Base-by-base conservation (phyloP, 148 eudicot species). In the Cornus kousa region DNA sequence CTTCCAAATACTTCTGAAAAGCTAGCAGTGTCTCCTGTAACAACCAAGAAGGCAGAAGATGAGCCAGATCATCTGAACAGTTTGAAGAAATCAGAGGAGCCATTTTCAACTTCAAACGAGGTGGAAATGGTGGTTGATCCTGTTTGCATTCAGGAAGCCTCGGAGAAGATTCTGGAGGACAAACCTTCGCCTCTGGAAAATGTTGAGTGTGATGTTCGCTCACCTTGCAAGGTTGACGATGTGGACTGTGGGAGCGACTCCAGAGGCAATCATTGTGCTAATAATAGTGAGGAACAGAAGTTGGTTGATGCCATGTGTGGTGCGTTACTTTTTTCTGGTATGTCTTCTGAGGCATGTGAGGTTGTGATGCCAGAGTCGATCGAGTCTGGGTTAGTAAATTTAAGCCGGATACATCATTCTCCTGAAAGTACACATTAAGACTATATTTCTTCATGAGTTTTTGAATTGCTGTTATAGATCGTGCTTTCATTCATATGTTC, bases 361-460 rank as follows among this genome's bases (percentile, higher is more conserved):
- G 86, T 84, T 70, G 81, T 85, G 87, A 84, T 87, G 80, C 85
- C 90, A 40, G 97, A 90, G 90, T 88, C 92, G 24, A 79, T 83
- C 79, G 93, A 90, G 92, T 87, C 89, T 28, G 98, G 80, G 88
- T 92, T 90, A 80, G 90, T 93, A 78, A 86, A 86, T 95, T 86
- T 91, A 83, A 93, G 92, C 90, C 93, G 99, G 99, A 92, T 93
- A 95, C 97, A 91, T 87, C 88, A 86, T 91, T 88, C 91, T 86
- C 90, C 97, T 87, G 90, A 90, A 92, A 92, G 97, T 90, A 92
- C 94, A 91, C 91, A 86, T 90, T 90, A 83, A 90, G 87, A 90
- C 93, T 91, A 88, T 88, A 78, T 84, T 62, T 78, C 70, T 81
- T 28, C 28, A 85, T 55, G 11, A 55, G 71, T 74, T 84, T 83